phyloP scores from a whole-genome alignment of 2,329 filamentous ascomycete genomes.

The Ascomycota sp. region DNA sequence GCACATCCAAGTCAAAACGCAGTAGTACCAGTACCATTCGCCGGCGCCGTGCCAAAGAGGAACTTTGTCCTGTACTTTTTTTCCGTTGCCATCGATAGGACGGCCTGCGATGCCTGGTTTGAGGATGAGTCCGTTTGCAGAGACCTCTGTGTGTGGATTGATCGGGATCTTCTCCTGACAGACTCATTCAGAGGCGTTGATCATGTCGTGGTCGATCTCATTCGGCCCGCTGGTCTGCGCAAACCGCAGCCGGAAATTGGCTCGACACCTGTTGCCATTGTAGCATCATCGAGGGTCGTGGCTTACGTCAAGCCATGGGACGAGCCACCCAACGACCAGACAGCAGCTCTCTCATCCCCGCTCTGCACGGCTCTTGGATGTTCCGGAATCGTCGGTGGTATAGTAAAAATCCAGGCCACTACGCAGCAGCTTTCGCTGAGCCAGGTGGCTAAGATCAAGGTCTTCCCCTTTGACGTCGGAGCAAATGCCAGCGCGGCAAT shows the following conservation, averaged over 20 bases:
- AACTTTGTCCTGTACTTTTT: slow-evolving; percentile 48
- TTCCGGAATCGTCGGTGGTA: slow-evolving; percentile 58
- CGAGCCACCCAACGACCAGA: slow-evolving; percentile 64
- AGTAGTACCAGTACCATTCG: slow-evolving; percentile 59
- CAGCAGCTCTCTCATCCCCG: slow-evolving; percentile 57
- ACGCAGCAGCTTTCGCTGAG: slow-evolving; percentile 48
- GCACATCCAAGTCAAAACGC: slow-evolving; percentile 58
- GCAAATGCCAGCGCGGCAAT: slow-evolving; percentile 43
- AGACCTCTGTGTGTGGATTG: slow-evolving; percentile 63
- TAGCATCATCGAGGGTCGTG: slow-evolving; percentile 38
- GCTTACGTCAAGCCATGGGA: slow-evolving; percentile 64
- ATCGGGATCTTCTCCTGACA: slow-evolving; percentile 52
- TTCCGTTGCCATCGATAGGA: slow-evolving; percentile 57
- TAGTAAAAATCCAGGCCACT: slow-evolving; percentile 74
- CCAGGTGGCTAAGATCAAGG: slow-evolving; percentile 44
- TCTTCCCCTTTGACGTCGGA: slow-evolving; percentile 56
- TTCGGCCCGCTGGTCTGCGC: slow-evolving; percentile 61
- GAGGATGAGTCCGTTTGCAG: slow-evolving; percentile 39
- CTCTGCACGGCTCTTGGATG: slow-evolving; percentile 57
- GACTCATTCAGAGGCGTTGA: slow-evolving; percentile 56
- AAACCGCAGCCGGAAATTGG: slow-evolving; percentile 50
- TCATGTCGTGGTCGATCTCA: slow-evolving; percentile 68
- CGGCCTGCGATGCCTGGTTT: slow-evolving; percentile 55
- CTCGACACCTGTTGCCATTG: slow-evolving; percentile 27
- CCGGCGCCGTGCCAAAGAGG: slow-evolving; percentile 35